phyloP scores from a whole-genome alignment of 2,329 filamentous ascomycete species.

The Alternaria postmessia region DNA sequence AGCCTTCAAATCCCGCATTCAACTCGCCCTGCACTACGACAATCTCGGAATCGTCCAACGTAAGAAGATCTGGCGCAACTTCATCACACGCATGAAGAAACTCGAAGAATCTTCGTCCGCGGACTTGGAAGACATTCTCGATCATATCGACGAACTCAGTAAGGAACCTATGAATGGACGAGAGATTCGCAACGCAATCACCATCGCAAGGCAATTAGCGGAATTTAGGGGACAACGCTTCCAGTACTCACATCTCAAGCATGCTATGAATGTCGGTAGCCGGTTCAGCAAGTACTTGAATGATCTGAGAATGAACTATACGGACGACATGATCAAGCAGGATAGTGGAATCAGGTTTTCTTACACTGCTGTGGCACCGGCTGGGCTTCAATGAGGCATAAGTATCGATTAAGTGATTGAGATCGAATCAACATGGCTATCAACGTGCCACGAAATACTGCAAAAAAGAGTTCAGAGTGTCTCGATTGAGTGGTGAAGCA shows the following conservation, averaged over 20 bases:
- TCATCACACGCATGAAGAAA: accelerated
- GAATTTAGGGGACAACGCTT: accelerated
- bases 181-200: background rate
- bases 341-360: too few relatives aligned
- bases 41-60: background rate
- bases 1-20: background rate
- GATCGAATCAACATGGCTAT: too few relatives aligned
- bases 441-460: too few relatives aligned
- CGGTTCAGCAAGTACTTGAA: background rate
- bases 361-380: too few relatives aligned
- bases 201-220: accelerated
- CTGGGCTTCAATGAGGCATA: too few relatives aligned
- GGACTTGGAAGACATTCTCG: too few relatives aligned
- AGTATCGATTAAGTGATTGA: too few relatives aligned
- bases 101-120: background rate
- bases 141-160: background rate
- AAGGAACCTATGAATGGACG: background rate
- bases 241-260: background rate
- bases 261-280: accelerated
- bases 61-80: background rate
- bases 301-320: background rate
- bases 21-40: background rate
- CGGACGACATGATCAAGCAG: background rate
- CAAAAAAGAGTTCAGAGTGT: too few relatives aligned
- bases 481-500: too few relatives aligned